Conservation (phyloP, 2,329 filamentous ascomycete species). For the Aspergillus pseudoviridinutans region DNA sequence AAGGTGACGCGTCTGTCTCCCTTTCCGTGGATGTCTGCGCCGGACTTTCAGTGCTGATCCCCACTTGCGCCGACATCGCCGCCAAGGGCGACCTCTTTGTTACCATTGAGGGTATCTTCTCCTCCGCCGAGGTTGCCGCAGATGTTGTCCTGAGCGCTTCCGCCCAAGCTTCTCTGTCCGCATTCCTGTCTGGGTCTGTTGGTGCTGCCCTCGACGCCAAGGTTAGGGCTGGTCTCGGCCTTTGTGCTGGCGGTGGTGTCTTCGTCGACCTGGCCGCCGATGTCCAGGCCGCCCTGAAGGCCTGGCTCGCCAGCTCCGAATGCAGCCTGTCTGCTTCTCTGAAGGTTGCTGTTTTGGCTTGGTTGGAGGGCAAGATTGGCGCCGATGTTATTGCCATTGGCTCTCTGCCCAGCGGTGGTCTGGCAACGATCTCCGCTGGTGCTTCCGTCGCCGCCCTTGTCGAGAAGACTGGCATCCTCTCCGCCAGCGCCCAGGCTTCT, state of each 20-base stretch:
- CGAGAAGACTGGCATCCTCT: conserved; percentile 26
- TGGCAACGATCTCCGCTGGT: conserved; percentile 31
- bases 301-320: conserved; percentile 24
- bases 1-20: conserved; percentile 21
- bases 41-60: conserved; percentile 32
- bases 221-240: conserved; percentile 30
- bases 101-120: conserved; percentile 34
- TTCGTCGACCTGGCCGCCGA: conserved; percentile 26
- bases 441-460: conserved; percentile 27
- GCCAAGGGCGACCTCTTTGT: conserved; percentile 35
- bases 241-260: conserved; percentile 33
- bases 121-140: conserved; percentile 21
- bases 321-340: conserved; percentile 27
- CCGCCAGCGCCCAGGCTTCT: conserved; percentile 24
- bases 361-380: conserved; percentile 28
- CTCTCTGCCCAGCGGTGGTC: conserved; percentile 23
- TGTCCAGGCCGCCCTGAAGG: conserved; percentile 28
- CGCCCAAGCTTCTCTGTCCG: conserved; percentile 25
- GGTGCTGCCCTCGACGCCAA: conserved; percentile 20
- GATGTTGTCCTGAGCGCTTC: conserved; percentile 29
- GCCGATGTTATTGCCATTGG: conserved; percentile 27
- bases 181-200: conserved; percentile 24
- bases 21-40: conserved; percentile 26
- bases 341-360: conserved; percentile 28
- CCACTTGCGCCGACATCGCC: conserved; percentile 29